A percentile compares a stretch with the other conserved stretches of the same genome.
phyloP scores from a whole-genome alignment of 2,329 filamentous ascomycete genomes.

The Lecanicillium sp. region DNA sequence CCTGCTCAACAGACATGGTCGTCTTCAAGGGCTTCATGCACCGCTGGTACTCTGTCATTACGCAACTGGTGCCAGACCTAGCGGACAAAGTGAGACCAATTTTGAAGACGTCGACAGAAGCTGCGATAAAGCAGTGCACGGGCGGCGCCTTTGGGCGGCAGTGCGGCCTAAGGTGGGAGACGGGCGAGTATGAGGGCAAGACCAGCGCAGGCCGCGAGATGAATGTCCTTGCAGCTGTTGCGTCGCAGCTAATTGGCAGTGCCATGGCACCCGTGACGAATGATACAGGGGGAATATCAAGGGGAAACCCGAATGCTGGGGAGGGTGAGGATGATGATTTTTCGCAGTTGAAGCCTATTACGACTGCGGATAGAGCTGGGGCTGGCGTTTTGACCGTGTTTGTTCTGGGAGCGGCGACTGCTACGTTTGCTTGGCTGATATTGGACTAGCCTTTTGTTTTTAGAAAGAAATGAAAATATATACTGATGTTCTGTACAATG shows the following conservation, averaged over 20 bases:
- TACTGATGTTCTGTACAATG: no score
- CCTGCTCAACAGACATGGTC: slow-evolving; percentile 54
- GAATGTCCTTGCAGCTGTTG: slow-evolving; percentile 47
- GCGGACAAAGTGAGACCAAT: slow-evolving; percentile 38
- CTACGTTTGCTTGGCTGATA: slow-evolving; percentile 41
- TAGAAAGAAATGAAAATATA: no score
- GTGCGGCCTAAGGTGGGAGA: slow-evolving; percentile 48
- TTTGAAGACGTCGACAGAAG: slow-evolving; percentile 41
- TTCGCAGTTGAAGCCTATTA: slow-evolving; percentile 24
- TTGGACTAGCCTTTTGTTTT: no score
- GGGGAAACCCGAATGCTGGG: slow-evolving; percentile 33
- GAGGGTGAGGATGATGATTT: slow-evolving; percentile 25
- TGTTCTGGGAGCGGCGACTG: slow-evolving; percentile 28
- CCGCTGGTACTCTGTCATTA: slow-evolving; percentile 45
- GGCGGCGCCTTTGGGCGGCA: slow-evolving; percentile 37
- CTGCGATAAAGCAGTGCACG: slow-evolving; percentile 45
- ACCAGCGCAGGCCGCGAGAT: slow-evolving; percentile 52
- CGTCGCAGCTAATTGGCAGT: slow-evolving; percentile 37
- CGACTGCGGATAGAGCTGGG: slow-evolving; percentile 35
- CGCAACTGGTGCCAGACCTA: slow-evolving; percentile 46
- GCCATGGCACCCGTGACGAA: slow-evolving; percentile 34
- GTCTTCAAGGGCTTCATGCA: slow-evolving; percentile 56
- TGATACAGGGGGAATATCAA: slow-evolving; percentile 40
- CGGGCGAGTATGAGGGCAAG: slow-evolving; percentile 41
- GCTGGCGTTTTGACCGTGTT: slow-evolving; percentile 38